Base-by-base conservation (phyloP, 176 grass and related monocot species). In the Rhynchospora tenuis region DNA sequence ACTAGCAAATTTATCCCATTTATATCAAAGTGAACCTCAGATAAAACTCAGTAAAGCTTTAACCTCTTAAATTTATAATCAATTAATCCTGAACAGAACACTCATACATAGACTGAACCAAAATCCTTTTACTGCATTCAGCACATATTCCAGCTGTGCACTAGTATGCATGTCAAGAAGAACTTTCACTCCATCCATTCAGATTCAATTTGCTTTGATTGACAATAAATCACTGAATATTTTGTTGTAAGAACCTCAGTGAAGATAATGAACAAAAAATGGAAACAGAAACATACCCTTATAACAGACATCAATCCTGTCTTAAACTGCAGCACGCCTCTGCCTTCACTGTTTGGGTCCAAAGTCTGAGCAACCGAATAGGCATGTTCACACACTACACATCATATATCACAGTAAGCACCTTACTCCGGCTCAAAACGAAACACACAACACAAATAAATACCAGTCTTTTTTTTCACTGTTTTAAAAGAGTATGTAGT, bases 291-390 rank as follows among this genome's bases (percentile, higher is more conserved):
- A 59, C 84, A 86, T 91, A 94, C 94, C 94, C 90, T 88, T 81
- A 97, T 94, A 19, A 97, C 89, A 26, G 94, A 97, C 90, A 92
- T 90, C 50, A 97, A 91, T 45, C 94, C 94, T 7, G 94, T 97
- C 85, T 97, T 97, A 86, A 97, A 97, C 86, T 97, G 94, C 22
- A 97, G 84, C 58, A 97, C 94, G 12, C 94, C 94, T 86, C 94
- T 86, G 11, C 94, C 94, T 89, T 97, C 94, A 0, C 92, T 92
- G 24, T 94, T 92, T 24, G 94, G 94, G 22, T 97, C 94, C 89
- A 97, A 83, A 76, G 86, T 91, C 71, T 97, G 94, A 50, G 94
- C 92, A n/a, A 97, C 57, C 0, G 89, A 80, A 23, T 97, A 97
- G 19, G 92, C 94, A 75, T 97, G 94, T 66, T 94, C 94, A 81